Conservation (phyloP, 345 rosid genomes). For the Alliaria petiolata region DNA sequence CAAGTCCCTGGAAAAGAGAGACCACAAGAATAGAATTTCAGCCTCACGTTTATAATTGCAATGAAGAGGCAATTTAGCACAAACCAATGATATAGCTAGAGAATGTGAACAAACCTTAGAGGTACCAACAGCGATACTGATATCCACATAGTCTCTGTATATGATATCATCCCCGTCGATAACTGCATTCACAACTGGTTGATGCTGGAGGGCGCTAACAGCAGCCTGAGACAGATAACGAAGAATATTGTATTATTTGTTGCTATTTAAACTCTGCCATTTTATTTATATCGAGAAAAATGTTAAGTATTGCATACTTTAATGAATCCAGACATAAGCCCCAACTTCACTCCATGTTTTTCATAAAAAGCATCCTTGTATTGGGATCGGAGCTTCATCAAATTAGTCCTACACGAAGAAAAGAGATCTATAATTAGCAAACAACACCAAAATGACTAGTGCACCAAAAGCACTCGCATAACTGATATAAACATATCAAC, state of each 20-base stretch:
- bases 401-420: constrained; percentile 67
- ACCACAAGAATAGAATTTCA: not conserved
- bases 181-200: constrained; percentile 95
- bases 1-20: constrained; percentile 74
- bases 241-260: not conserved
- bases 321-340: constrained; percentile 96
- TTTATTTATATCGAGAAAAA: too few species aligned
- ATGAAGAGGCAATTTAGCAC: not conserved
- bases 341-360: constrained; percentile 97
- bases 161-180: constrained; percentile 98
- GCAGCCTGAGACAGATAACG: constrained; percentile 64
- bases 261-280: too few species aligned
- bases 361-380: constrained; percentile 95
- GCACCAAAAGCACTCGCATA: not conserved
- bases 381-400: constrained; percentile 96
- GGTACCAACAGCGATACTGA: constrained; percentile 84
- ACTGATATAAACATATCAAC: not conserved
- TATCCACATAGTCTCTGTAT: constrained; percentile 90
- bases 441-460: too few species aligned
- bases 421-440: not conserved
- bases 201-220: constrained; percentile 87
- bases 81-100: not conserved
- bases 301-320: constrained; percentile 41
- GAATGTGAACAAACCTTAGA: constrained; percentile 43
- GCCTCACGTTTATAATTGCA: not conserved